Base-by-base conservation (phyloP, 1,139 yeast genomes). In the Scheffersomyces parashehatae region DNA sequence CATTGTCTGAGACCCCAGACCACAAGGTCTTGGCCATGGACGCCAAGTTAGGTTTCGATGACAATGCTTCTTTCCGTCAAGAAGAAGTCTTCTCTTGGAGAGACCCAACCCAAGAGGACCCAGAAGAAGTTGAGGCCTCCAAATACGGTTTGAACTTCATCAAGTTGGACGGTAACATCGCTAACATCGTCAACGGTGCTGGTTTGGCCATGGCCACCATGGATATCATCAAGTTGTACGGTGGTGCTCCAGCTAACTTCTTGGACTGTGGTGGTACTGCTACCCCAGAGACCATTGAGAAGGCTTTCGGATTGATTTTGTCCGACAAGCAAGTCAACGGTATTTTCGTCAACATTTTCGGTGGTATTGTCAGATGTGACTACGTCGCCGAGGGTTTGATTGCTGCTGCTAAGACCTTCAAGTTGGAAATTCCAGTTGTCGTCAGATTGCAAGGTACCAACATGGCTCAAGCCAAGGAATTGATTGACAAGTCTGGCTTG, bases 181-280 rank as follows among this genome's bases (percentile, higher is more conserved):
- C 99, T 62, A 93, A 97, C 79, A 80, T 93, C 54, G 99, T 93
- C 67, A 93, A 93, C 71, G 99, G 99, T 77, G 99, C 99, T 47
- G 99, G 99, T 73, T 83, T 93, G 65, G 99, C 99, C 62, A 93
- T 93, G 99, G 99, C 99, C 61, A 93, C 99, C 56, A 91, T 93
- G 98, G 99, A 93, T 73, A 95, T 95, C 68, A 89, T 93, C 78
- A 91, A 95, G 78, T 82, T 95, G 62, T 88, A 90, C 76, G 98
- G 98, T 62, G 99, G 99, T 69, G 89, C 84, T 60, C 99, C 99
- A 60, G 99, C 99, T 56, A 93, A 93, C 81, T 93, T 93, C 82
- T 82, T 93, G 70, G 99, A 93, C 77, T 93, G 97, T 73, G 99
- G 99, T 79, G 99, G 99, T 77, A 96, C 97, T 70, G 99, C 99